These are phyloP conservation scores for Cryptococcus hybrid DNA, from an alignment of 1,284 basidiomycete species.

Conservation along the genomic window DNA sequence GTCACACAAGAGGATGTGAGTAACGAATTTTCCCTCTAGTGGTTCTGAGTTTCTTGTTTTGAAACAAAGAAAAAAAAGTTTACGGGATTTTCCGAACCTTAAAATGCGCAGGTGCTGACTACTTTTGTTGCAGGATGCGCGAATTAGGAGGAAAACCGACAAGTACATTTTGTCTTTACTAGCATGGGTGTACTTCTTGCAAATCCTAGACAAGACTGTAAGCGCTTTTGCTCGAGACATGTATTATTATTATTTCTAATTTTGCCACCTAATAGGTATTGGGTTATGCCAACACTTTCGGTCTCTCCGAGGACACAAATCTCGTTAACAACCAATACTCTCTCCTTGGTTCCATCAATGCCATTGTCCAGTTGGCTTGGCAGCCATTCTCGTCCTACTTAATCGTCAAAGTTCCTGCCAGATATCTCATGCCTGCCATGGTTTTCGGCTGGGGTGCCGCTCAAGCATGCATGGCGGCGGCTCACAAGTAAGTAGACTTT, in stretches of 20 bases:
- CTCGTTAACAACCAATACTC: constrained; percentile 38
- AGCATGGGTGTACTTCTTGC: constrained; percentile 44
- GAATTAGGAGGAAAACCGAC: constrained; percentile 33
- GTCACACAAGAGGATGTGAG: constrained; percentile 33
- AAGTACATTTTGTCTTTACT: constrained; percentile 32
- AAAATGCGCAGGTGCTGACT: not conserved
- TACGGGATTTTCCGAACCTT: not conserved
- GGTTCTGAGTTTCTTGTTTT: too few species aligned
- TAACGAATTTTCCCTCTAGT: not conserved
- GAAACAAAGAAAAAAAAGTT: too few species aligned
- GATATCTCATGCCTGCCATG: constrained; percentile 42
- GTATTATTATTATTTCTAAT: not conserved
- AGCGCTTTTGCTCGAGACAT: constrained; percentile 4
- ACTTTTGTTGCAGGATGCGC: constrained; percentile 10
- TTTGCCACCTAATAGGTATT: constrained; percentile 9
- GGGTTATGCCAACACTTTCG: constrained; percentile 42
- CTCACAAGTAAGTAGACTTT: constrained; percentile 15
- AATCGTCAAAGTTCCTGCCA: constrained; percentile 41
- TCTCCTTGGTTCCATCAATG: constrained; percentile 38
- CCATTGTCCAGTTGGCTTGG: constrained; percentile 44
- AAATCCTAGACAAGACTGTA: constrained; percentile 44
- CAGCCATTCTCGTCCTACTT: constrained; percentile 47
- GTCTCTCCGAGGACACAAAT: constrained; percentile 31
- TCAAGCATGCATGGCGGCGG: constrained; percentile 36
- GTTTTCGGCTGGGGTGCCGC: constrained; percentile 42